Evolutionary conservation across 768 basidiomycete genomes (phyloP).

Genomic region (Amanita rubescens): DNA sequence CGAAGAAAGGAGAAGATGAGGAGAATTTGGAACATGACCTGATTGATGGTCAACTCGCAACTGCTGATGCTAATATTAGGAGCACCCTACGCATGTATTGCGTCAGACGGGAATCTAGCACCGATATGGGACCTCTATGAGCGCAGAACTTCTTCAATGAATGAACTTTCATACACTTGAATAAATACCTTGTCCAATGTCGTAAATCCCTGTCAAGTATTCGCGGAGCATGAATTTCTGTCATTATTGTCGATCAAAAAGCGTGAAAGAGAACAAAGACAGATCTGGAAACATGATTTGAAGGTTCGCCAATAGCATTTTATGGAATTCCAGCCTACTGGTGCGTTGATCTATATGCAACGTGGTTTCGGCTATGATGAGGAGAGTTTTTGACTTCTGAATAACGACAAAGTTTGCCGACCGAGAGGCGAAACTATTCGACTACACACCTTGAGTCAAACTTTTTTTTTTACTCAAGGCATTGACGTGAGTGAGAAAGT

Average conservation of each 20-base stretch:
- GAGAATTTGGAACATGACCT: not conserved
- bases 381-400: no score
- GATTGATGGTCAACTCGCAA: no score
- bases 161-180: not conserved
- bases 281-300: not conserved
- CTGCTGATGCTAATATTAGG: no score
- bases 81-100: no score
- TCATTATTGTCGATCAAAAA: not conserved
- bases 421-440: no score
- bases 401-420: no score
- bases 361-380: not conserved
- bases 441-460: not conserved
- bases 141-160: not conserved
- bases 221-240: not conserved
- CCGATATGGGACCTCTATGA: no score
- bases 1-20: not conserved
- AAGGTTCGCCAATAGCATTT: not conserved
- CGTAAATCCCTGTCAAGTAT: not conserved
- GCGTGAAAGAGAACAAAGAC: not conserved
- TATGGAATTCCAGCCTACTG: not conserved
- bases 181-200: not conserved
- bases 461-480: not conserved
- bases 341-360: not conserved
- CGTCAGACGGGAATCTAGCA: no score
- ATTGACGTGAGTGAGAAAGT: not conserved